These are phyloP conservation scores for Ogataea siamensis DNA, from an alignment of 805 yeast species.

Conservation along the genomic window DNA sequence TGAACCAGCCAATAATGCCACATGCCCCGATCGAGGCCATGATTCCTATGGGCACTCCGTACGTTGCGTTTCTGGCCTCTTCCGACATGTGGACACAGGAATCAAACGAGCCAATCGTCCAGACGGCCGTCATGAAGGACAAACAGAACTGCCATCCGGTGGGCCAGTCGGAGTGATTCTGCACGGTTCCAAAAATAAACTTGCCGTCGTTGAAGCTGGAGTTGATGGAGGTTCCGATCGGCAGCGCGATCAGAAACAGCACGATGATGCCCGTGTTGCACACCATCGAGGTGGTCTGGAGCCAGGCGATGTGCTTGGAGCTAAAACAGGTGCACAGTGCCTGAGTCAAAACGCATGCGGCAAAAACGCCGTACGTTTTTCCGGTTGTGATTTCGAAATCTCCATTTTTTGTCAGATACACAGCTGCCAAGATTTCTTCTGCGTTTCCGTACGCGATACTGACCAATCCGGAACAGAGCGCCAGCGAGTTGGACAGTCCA, in stretches of 20 bases:
- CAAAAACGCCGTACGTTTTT: constrained; percentile 62
- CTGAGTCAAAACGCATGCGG: constrained; percentile 55
- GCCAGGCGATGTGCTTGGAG: constrained; percentile 51
- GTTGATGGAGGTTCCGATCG: constrained; percentile 52
- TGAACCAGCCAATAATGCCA: constrained; percentile 56
- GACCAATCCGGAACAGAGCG: constrained; percentile 63
- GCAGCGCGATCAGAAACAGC: constrained; percentile 61
- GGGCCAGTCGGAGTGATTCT: constrained; percentile 55
- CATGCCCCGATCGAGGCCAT: constrained; percentile 57
- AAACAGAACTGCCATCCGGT: constrained; percentile 54
- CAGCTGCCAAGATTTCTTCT: constrained; percentile 55
- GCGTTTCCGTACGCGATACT: constrained; percentile 72
- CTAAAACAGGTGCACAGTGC: constrained; percentile 53
- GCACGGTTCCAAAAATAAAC: constrained; percentile 54
- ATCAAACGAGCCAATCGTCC: constrained; percentile 77
- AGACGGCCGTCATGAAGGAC: constrained; percentile 58
- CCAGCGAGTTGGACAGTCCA: constrained; percentile 67
- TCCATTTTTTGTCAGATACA: constrained; percentile 50
- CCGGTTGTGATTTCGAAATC: constrained; percentile 52
- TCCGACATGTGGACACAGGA: constrained; percentile 72
- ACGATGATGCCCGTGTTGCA: constrained; percentile 52
- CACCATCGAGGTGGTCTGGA: constrained; percentile 59
- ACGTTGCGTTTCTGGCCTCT: constrained; percentile 62
- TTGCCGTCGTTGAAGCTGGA: constrained; percentile 45
- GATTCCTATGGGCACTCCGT: constrained; percentile 65